Conservation (phyloP, 805 yeast species). For the Ogataea wickerhamii region DNA sequence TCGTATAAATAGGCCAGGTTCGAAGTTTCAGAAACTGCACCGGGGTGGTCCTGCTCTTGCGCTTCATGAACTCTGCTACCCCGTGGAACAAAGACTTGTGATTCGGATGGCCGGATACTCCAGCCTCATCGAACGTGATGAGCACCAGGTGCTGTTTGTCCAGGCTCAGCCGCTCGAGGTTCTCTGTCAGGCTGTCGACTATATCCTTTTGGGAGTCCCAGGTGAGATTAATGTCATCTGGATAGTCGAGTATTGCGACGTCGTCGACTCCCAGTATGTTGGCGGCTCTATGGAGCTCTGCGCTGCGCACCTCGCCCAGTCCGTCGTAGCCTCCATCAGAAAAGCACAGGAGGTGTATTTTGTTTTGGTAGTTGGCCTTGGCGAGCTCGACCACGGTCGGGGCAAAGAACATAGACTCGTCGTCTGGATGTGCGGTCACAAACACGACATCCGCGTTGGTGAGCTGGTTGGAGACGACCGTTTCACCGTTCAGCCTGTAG, state of each 20-base stretch:
- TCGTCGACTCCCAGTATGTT: conserved; percentile 46
- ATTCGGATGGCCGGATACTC: conserved; percentile 87
- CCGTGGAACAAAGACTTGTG: conserved; percentile 66
- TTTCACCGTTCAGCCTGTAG: conserved; percentile 22
- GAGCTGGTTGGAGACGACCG: conserved; percentile 16
- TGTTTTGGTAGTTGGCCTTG: conserved; percentile 45
- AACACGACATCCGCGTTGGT: conserved; percentile 25
- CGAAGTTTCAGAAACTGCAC: conserved; percentile 27
- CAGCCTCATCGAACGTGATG: conserved; percentile 76
- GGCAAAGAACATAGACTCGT: conserved; percentile 95
- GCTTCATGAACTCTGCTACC: conserved; percentile 34
- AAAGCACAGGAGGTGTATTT: conserved; percentile 60
- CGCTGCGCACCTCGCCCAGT: conserved; percentile 57
- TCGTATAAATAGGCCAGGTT: conserved; percentile 35
- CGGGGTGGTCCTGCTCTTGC: neutral
- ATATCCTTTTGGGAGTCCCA: conserved; percentile 62
- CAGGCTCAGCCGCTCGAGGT: conserved; percentile 14
- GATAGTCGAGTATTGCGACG: conserved; percentile 48
- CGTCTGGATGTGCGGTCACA: conserved; percentile 94
- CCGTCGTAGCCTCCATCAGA: conserved; percentile 78
- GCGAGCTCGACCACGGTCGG: conserved; percentile 62
- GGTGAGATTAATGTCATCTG: conserved; percentile 61
- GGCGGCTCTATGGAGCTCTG: conserved; percentile 58
- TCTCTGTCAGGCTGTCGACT: conserved; percentile 32
- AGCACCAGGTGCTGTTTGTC: conserved; percentile 35